Evolutionary conservation across 768 basidiomycete genomes (phyloP).

Genomic region (Lactarius sanguifluus): DNA sequence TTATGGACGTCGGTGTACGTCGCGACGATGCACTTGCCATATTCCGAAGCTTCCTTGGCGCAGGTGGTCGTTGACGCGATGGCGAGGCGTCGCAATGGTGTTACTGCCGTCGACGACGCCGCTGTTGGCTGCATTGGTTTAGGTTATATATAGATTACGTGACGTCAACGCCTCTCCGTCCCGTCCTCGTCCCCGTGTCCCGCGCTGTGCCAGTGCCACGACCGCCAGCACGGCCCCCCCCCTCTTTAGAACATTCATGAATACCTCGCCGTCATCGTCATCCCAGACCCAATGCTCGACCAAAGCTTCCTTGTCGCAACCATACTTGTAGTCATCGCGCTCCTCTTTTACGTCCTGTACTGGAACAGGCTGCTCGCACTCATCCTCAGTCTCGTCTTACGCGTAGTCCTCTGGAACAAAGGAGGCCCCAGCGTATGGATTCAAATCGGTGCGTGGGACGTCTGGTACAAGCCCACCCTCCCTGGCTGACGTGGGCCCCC

Average conservation of each 20-base stretch:
- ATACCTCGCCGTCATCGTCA: background rate
- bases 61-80: constrained; percentile 71
- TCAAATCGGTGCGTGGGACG: constrained; percentile 59
- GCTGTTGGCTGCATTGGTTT: constrained; percentile 27
- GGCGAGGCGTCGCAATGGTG: constrained; percentile 65
- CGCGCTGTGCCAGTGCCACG: background rate
- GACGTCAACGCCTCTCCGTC: background rate
- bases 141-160: background rate
- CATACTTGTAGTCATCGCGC: constrained; percentile 51
- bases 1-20: constrained; percentile 82
- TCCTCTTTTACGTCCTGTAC: constrained; percentile 83
- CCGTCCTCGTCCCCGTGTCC: background rate
- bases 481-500: constrained; percentile 9
- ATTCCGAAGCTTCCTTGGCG: constrained; percentile 65
- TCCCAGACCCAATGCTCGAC: constrained; percentile 49
- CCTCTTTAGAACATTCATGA: constrained; percentile 1
- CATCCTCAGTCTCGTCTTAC: constrained; percentile 61
- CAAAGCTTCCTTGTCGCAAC: constrained; percentile 62
- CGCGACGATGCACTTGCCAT: constrained; percentile 86
- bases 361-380: constrained; percentile 84
- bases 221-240: background rate
- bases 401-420: constrained; percentile 76
- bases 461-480: background rate
- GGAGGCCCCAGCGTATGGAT: constrained; percentile 79
- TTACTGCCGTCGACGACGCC: constrained; percentile 35